Evolutionary conservation across 441 rosid genomes (phyloP).

Genomic region (Adansonia grandidieri): DNA sequence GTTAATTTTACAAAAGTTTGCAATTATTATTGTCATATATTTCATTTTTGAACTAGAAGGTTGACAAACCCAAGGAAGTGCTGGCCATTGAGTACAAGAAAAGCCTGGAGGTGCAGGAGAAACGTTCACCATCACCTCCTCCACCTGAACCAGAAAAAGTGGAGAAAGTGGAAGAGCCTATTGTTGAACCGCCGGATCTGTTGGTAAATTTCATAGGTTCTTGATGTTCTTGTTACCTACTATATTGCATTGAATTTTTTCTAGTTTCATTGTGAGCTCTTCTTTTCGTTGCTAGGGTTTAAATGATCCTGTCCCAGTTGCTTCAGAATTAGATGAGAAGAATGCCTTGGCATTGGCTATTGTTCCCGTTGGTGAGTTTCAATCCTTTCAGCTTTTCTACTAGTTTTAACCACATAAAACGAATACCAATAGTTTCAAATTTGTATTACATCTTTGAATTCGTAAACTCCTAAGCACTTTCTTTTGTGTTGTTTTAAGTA

Average conservation of each 20-base stretch:
- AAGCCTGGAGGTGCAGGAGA: constrained; percentile 46
- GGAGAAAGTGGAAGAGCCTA: constrained; percentile 69
- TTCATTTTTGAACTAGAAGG: constrained; percentile 37
- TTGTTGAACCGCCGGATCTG: constrained; percentile 76
- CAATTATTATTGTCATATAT: neutral
- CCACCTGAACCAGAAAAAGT: constrained; percentile 70
- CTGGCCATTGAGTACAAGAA: constrained; percentile 79
- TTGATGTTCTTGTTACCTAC: constrained; percentile 21
- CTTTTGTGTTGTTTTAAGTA: neutral
- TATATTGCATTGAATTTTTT: constrained; percentile 3
- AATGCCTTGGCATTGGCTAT: constrained; percentile 95
- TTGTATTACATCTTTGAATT: constrained; percentile 10
- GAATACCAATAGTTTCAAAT: neutral
- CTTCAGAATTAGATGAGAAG: constrained; percentile 77
- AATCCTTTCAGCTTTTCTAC: neutral
- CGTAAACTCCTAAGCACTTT: neutral
- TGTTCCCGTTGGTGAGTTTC: constrained; percentile 66
- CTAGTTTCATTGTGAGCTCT: neutral
- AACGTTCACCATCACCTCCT: constrained; percentile 55
- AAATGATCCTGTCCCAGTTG: constrained; percentile 72
- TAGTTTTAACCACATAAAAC: neutral
- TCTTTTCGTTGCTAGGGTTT: constrained; percentile 49
- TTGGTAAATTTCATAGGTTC: constrained; percentile 50
- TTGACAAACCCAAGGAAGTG: constrained; percentile 67
- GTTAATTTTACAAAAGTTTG: neutral